Evolutionary conservation across 768 basidiomycete genomes (phyloP).

Genomic region (Pisolithus orientalis): DNA sequence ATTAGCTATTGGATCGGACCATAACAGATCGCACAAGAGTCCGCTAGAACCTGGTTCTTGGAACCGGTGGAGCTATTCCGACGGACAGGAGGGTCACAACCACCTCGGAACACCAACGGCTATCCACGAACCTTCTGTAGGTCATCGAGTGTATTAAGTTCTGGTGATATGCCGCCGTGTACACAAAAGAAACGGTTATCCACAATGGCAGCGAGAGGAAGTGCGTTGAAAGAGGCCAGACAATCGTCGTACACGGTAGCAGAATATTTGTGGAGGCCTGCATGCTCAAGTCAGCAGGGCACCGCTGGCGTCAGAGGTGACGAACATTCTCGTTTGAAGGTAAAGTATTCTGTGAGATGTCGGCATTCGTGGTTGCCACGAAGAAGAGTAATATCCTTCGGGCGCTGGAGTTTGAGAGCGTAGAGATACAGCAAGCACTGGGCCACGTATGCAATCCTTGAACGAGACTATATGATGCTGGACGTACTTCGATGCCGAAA

Average conservation of each 20-base stretch:
- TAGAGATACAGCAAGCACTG: constrained; percentile 92
- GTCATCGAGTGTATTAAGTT: constrained; percentile 75
- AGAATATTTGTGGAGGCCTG: constrained; percentile 90
- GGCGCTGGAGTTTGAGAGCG: constrained; percentile 87
- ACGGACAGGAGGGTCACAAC: constrained; percentile 1
- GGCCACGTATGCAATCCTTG: background rate
- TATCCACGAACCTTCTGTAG: constrained; percentile 44
- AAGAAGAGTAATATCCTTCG: constrained; percentile 73
- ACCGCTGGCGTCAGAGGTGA: constrained; percentile 6
- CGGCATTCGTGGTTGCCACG: constrained; percentile 97
- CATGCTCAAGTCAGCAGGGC: background rate
- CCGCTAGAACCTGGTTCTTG: constrained; percentile 91
- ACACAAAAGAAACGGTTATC: constrained; percentile 97
- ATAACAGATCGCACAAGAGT: constrained; percentile 88
- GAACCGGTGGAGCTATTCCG: constrained; percentile 79
- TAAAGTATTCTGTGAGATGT: constrained; percentile 96
- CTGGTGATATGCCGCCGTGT: constrained; percentile 92
- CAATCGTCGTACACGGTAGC: constrained; percentile 83
- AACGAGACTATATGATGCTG: background rate
- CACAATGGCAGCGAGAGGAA: constrained; percentile 88
- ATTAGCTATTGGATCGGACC: constrained; percentile 89
- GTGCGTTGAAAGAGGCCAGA: constrained; percentile 80
- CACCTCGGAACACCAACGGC: background rate
- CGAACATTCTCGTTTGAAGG: constrained; percentile 95
- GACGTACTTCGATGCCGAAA: constrained; percentile 70